Evolutionary conservation across 2,329 filamentous ascomycete species (phyloP).

Genomic region (Sphaerulina vaccinii): DNA sequence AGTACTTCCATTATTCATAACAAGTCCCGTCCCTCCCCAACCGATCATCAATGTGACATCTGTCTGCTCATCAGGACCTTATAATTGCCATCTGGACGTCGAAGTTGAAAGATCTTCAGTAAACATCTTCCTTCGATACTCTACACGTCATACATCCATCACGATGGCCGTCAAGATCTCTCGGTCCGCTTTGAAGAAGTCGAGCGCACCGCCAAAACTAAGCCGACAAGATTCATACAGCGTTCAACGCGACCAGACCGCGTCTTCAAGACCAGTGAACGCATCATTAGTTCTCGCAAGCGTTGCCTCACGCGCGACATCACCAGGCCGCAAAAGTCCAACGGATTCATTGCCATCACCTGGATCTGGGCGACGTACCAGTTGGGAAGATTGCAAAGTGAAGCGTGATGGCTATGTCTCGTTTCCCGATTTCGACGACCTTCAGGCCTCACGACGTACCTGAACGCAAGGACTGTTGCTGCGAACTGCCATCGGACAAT

Average conservation of each 20-base stretch:
- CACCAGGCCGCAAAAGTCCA: constrained; percentile 24
- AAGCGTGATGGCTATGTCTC: constrained; percentile 36
- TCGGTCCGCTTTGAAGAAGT: constrained; percentile 30
- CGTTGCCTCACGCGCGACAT: constrained; percentile 27
- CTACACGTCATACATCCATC: background rate
- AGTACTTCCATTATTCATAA: background rate
- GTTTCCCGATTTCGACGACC: constrained; percentile 36
- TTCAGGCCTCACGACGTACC: constrained; percentile 14
- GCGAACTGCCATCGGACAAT: no score
- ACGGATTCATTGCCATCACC: constrained; percentile 25
- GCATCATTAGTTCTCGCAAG: constrained; percentile 27
- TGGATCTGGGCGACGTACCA: constrained; percentile 25
- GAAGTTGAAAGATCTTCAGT: background rate
- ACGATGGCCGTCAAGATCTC: constrained; percentile 28
- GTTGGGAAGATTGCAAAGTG: constrained; percentile 35
- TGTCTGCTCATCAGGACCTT: background rate
- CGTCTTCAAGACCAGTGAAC: constrained; percentile 17
- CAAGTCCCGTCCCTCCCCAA: background rate
- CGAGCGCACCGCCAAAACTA: constrained; percentile 31
- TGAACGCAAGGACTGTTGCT: background rate
- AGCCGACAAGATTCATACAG: constrained; percentile 34
- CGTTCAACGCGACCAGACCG: constrained; percentile 20
- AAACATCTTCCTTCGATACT: background rate
- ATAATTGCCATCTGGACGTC: background rate
- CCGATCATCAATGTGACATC: background rate